Conservation (phyloP, 352 stramenopile genomes). For the Globisporangium barbulae region DNA sequence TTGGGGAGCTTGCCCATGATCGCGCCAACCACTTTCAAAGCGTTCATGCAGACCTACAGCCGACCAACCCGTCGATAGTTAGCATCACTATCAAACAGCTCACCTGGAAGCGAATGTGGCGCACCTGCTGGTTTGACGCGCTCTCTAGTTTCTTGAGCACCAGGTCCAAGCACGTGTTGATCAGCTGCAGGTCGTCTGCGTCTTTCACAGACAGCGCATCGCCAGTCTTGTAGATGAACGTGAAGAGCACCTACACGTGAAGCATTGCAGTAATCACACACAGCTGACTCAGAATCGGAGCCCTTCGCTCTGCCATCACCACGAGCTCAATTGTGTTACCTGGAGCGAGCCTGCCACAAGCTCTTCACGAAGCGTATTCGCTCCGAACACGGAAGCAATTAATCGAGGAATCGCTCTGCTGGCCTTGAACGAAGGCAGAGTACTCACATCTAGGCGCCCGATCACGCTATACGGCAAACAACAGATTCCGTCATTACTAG, state of each 20-base stretch:
- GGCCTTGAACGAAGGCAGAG: conserved; percentile 9
- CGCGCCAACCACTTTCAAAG: conserved; percentile 53
- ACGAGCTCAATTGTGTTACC: conserved; percentile 4
- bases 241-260: conserved; percentile 14
- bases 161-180: conserved; percentile 5
- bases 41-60: conserved; percentile 41
- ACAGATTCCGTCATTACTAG: background rate
- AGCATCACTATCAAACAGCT: background rate
- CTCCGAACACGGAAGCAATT: conserved; percentile 1
- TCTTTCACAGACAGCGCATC: conserved; percentile 6
- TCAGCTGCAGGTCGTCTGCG: background rate
- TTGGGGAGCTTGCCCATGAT: conserved; percentile 47
- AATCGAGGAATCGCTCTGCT: conserved; percentile 6
- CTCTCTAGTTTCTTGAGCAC: conserved; percentile 5
- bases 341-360: conserved; percentile 14
- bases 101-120: background rate
- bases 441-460: conserved; percentile 9
- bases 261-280: background rate
- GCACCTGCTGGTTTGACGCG: conserved; percentile 19
- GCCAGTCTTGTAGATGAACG: conserved; percentile 16
- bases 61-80: background rate
- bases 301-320: background rate
- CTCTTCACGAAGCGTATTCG: background rate
- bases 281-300: background rate
- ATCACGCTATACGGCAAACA: conserved; percentile 8